Evolutionary conservation across 495 filamentous ascomycete genomes (phyloP).

Genomic region (Aspergillus haitiensis): DNA sequence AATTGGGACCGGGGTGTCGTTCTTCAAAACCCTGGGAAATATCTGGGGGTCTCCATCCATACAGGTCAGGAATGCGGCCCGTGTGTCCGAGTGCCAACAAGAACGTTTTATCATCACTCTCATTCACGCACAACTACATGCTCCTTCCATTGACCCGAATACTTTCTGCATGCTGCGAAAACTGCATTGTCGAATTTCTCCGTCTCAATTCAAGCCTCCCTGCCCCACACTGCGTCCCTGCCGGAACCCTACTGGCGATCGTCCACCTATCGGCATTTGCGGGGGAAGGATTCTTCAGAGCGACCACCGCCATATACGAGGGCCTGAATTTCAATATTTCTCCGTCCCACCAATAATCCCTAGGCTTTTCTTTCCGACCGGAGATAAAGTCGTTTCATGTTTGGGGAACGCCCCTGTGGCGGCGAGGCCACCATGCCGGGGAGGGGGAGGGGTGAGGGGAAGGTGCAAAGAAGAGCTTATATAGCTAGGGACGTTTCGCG

Average conservation of each 20-base stretch:
- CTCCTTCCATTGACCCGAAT: too few species aligned
- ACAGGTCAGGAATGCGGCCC: too few species aligned
- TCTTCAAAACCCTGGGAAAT: too few species aligned
- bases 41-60: too few species aligned
- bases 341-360: not conserved
- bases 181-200: not conserved
- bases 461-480: not conserved
- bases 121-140: too few species aligned
- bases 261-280: slow-evolving; percentile 5
- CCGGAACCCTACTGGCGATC: not conserved
- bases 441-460: not conserved
- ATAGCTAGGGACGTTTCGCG: too few species aligned
- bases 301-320: slow-evolving; percentile 5
- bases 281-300: not conserved
- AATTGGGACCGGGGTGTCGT: too few species aligned
- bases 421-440: not conserved
- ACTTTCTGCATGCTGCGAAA: too few species aligned
- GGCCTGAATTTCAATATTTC: not conserved
- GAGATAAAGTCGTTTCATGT: not conserved
- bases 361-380: not conserved
- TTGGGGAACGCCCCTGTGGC: not conserved
- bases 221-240: not conserved
- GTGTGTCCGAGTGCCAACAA: too few species aligned
- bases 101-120: too few species aligned
- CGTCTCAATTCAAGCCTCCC: not conserved